Base-by-base conservation (phyloP, 306 rosid genomes). In the apple (Malus domestica) region DNA sequence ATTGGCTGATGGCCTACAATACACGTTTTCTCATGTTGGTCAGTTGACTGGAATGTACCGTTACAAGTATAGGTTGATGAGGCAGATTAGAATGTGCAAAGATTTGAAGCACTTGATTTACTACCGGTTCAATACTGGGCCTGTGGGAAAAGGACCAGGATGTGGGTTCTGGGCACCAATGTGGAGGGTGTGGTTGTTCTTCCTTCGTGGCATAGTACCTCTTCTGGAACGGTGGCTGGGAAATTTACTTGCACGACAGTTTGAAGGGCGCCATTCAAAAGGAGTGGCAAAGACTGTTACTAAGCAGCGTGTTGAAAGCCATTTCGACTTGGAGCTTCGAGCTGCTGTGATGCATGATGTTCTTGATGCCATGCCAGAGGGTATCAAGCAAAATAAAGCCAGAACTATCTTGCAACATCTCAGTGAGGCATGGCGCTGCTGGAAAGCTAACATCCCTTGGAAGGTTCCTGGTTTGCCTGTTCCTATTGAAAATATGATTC, bases 311-410 rank as follows among this genome's bases (percentile, higher is more conserved):
- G 99, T 96, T 25, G 99, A 96, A 83, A 96, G 99, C 72, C 99
- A 96, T 80, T 96, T 96, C 76, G 99, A 96, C 79, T 88, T 96
- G 45, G 99, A 96, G 89, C 99, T 96, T 80, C 91, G 99, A 65
- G 99, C 99, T 18, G 99, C 99, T 46, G 99, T 96, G 20, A 96
- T 96, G 99, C 99, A 96, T 60, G 99, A 96, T 68, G 99, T 96
- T 80, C 98, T 96, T 76, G 99, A 96, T 89, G 98, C 99, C 44
- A 96, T 92, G 99, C 99, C 99, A 65, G 99, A 96, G 96, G 99
- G 99, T 38, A 96, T 96, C 33, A 96, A 92, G 89, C 99, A 92
- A 85, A 96, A 96, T 63, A 92, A 96, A 84, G 99, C 99, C 63
- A 90, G 98, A 71, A 92, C 97, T 30, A 96, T 96, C 58, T 86